Evolutionary conservation across 495 filamentous ascomycete genomes (phyloP), one percentile per base, ranked within the genome.

Genomic region (Xylaria scruposa): DNA sequence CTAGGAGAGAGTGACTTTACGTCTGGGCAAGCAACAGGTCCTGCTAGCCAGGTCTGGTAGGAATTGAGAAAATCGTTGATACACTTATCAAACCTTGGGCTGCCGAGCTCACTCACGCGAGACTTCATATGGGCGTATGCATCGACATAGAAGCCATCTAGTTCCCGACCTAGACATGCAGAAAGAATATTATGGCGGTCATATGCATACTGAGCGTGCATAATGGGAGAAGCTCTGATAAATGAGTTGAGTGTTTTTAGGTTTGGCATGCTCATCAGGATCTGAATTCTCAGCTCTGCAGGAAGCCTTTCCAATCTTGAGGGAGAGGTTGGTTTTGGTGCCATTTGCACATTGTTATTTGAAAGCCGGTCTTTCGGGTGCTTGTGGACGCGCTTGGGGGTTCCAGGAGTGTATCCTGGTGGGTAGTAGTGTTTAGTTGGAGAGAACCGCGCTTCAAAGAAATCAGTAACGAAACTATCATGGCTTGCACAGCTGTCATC

Each of bases 121-220:
- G 31, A 44, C 51, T 38, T 68, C 15, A 58, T 29, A 12, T 56
- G 9, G 40, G 29, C 66, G 24, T 68, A 58, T 68, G 66, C 49
- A 26, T 68, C 49, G 13, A 19, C 33, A 15, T 29, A 29, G 19
- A 59, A 56, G 53, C 53, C 49, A n/a, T 26, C 36, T 19, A 68
- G 36, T 1, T 42, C 66, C 13, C 51, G 49, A 9, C 54, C 51
- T 1, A 58, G 49, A 42, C 47, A 54, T 4, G 31, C 12, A 15
- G 46, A 67, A 26, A 68, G 33, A n/a, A 68, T 68, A 1, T n/a
- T 58, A 31, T 58, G 66, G 6, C 66, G 74, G 53, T 77, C 68
- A 17, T 75, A 67, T 13, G 71, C 31, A 53, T 79, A 80, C 54
- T 80, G 78, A 54, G 78, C 64, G 51, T 78, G 66, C 63, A 77